A percentile compares a stretch with the other conserved stretches of the same genome.
Evolutionary conservation across 2,329 filamentous ascomycete species (phyloP).

Genomic region (Exophiala sp.): DNA sequence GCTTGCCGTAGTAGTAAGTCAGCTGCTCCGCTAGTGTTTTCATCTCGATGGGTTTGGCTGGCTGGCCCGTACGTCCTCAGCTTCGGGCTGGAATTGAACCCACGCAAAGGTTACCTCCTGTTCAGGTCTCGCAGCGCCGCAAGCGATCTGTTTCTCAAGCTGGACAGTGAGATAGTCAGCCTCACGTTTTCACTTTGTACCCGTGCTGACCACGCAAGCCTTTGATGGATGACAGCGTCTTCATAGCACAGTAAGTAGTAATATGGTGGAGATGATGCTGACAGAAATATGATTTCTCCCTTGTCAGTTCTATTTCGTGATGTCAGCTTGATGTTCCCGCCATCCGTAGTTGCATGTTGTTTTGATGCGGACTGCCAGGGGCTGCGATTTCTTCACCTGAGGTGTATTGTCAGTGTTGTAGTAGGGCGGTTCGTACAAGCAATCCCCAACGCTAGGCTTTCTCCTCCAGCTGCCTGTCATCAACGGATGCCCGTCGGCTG

Average conservation of each 20-base stretch:
- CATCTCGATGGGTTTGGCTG: slow-evolving; percentile 4
- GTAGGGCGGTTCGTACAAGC: background rate
- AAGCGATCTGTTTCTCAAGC: too few relatives aligned
- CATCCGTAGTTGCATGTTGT: background rate
- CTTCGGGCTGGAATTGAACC: too few relatives aligned
- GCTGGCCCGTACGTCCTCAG: background rate
- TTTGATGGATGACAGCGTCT: too few relatives aligned
- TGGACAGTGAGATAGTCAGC: too few relatives aligned
- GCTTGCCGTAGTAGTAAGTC: background rate
- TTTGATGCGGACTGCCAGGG: background rate
- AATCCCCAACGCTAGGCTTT: background rate
- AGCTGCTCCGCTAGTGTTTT: background rate
- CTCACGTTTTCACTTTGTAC: too few relatives aligned
- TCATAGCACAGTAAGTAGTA: too few relatives aligned
- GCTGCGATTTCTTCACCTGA: background rate
- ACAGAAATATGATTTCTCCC: background rate
- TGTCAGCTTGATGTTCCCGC: slow-evolving; percentile 3
- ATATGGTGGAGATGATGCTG: background rate
- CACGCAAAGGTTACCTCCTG: background rate
- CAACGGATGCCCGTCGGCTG: background rate
- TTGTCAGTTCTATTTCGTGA: slow-evolving; percentile 1
- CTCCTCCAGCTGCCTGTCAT: background rate
- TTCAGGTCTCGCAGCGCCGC: background rate
- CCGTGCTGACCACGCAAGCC: too few relatives aligned
- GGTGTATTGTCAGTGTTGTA: background rate